These are phyloP conservation scores for Trebouxia sp. DNA, from an alignment of 139 green algal genomes.

Conservation along the genomic window DNA sequence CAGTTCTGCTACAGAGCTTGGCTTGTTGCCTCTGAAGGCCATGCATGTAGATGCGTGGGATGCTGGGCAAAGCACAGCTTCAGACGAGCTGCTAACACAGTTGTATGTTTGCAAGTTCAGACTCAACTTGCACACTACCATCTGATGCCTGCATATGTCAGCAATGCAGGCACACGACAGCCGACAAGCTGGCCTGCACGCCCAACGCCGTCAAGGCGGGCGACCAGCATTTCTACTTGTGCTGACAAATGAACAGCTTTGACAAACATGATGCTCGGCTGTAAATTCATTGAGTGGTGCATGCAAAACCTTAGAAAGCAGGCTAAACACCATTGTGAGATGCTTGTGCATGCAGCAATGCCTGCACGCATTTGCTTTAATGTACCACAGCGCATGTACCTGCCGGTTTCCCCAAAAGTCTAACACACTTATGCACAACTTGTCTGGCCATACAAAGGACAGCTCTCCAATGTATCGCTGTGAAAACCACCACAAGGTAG, in stretches of 20 bases:
- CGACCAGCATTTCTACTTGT: too few species aligned
- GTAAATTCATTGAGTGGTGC: too few species aligned
- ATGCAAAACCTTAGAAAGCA: neutral
- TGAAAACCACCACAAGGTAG: slow-evolving; percentile 66
- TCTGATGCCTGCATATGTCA: too few species aligned
- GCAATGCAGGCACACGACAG: too few species aligned
- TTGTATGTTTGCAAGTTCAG: too few species aligned
- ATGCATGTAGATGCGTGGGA: neutral
- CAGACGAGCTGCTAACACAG: neutral
- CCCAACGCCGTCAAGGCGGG: too few species aligned
- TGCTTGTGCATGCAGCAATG: neutral
- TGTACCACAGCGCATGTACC: slow-evolving; percentile 34
- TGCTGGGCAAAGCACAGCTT: neutral
- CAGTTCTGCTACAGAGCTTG: neutral
- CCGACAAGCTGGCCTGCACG: too few species aligned
- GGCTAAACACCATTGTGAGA: neutral
- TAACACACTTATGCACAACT: slow-evolving; percentile 59
- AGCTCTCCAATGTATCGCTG: slow-evolving; percentile 81
- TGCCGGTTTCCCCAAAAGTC: slow-evolving; percentile 83
- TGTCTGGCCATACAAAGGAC: slow-evolving; percentile 56
- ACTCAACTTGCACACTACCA: too few species aligned
- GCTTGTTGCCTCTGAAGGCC: neutral
- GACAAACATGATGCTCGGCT: too few species aligned
- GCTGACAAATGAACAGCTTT: too few species aligned
- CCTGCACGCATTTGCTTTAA: neutral